Evolutionary conservation across 2,329 filamentous ascomycete species (phyloP).

Genomic region (Fusarium paranaense): DNA sequence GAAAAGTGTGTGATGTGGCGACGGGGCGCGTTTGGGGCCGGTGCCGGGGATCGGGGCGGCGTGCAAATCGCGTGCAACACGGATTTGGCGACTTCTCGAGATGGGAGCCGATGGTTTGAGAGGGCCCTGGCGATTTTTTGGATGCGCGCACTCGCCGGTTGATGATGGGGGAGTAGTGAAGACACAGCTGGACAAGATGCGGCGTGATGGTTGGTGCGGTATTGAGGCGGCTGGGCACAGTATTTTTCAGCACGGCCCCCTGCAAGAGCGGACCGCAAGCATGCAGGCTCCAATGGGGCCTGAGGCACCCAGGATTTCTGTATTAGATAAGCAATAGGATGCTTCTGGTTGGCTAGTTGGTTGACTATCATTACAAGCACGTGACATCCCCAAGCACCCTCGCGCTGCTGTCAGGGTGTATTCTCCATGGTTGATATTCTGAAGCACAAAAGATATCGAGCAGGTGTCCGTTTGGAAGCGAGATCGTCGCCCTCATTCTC

Average conservation of each 20-base stretch:
- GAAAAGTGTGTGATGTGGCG: constrained; percentile 59
- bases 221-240: constrained; percentile 50
- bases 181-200: constrained; percentile 63
- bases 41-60: constrained; percentile 56
- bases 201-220: constrained; percentile 61
- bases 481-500: neutral
- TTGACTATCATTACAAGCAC: constrained; percentile 29
- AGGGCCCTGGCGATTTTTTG: constrained; percentile 71
- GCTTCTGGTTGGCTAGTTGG: constrained; percentile 8
- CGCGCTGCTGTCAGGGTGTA: neutral
- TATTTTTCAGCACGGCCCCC: constrained; percentile 59
- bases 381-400: constrained; percentile 27
- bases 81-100: constrained; percentile 64
- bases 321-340: constrained; percentile 31
- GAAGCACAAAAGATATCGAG: neutral
- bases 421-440: neutral
- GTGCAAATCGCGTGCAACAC: constrained; percentile 67
- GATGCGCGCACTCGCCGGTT: constrained; percentile 68
- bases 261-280: constrained; percentile 43
- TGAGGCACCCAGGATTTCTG: constrained; percentile 31
- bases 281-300: constrained; percentile 36
- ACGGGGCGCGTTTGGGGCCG: constrained; percentile 55
- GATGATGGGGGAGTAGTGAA: constrained; percentile 65
- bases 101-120: constrained; percentile 70
- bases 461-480: neutral